Base-by-base conservation (phyloP, 2,329 filamentous ascomycete species). In the Alternaria triticimaculans region DNA sequence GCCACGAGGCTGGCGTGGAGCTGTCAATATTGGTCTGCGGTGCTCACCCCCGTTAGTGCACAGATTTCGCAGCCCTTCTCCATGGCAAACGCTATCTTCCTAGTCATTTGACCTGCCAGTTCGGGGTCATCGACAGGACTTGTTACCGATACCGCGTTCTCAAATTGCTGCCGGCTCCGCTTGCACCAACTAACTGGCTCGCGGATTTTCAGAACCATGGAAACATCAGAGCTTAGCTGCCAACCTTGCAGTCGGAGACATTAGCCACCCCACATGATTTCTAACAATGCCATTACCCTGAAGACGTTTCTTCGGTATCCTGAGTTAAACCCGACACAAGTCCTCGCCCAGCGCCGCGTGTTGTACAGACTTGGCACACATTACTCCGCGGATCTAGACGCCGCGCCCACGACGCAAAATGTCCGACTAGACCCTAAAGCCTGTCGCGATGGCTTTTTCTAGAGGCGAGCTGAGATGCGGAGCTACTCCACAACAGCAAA, bases 381-480 rank as follows among this genome's bases (percentile, higher is more conserved):
- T 43, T 33, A 46, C 30, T 48, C 51, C 46, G 30, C 41, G 33
- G 41, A 44, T 23, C 46, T 55, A 53, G 43, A 55, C 44, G 46
- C 44, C 28, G 14, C 57, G 45, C 28, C 50, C 41, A 49, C 61
- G 12, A 60, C 43, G 33, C 51, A 41, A 48, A 43, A 55, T 23
- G 50, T 48, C 51, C 37, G 57, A 51, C 45, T 58, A 63, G 25
- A 55, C 51, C 15, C 25, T 55, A 7, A 30, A 21, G 57, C 54
- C 30, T 59, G 49, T 58, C 21, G 60, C 61, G 18, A 51, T 56
- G 57, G 46, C 41, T 41, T 26, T 60, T 28, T 51, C 50, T 12
- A 60, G 57, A 56, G 5, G 41, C 57, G 53, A 51, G 61, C 61
- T 63, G 61, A 60, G 37, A 41, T 55, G 51, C 41, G 61, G 57